Base-by-base conservation (phyloP, 768 basidiomycete species). In the Termitomyces sp. region DNA sequence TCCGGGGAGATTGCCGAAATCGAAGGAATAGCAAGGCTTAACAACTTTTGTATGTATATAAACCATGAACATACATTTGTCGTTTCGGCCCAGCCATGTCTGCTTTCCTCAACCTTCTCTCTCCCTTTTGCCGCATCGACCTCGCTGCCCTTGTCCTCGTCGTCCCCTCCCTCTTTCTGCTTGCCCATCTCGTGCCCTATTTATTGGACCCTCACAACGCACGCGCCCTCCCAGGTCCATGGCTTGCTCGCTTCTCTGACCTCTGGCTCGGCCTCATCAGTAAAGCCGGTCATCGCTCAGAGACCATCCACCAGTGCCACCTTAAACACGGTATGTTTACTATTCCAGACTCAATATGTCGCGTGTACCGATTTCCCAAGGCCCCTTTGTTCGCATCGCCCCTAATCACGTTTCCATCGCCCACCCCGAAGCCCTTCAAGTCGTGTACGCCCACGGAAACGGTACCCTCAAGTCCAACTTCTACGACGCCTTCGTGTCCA, bases 381-480 rank as follows among this genome's bases (percentile, higher is more conserved):
- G 86, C 24, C 79, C 78, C 9, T 71, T 88, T 51, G 83, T 88
- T 17, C 84, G 88, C 58, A 71, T 90, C 56, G 86, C 87, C 0
- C 89, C 89, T 0, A 86, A 88, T 62, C 87, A 90, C 61, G 74
- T 93, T 9, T 89, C 87, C 1, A 75, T 93, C 46, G 82, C 87
- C 11, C 83, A 90, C 62, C 90, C 92, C 0, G 85, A 84, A 0
- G 92, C 91, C 0, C 79, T 94, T 14, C 75, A 75, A 38, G 65
- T 84, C 55, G 76, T 95, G 14, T 93, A 93, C 63, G 91, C 84
- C 1, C 92, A 82, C 63, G 90, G 90, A 4, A 92, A 84, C 54
- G 91, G 92, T n/a, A 81, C 87, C 5, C 77, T 87, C 54, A 93
- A 93, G 64, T 81, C 85, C 15, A 65, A 79, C n/a, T 91, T 90